phyloP scores from a whole-genome alignment of 768 basidiomycete genomes.

The Pisolithus microcarpus region DNA sequence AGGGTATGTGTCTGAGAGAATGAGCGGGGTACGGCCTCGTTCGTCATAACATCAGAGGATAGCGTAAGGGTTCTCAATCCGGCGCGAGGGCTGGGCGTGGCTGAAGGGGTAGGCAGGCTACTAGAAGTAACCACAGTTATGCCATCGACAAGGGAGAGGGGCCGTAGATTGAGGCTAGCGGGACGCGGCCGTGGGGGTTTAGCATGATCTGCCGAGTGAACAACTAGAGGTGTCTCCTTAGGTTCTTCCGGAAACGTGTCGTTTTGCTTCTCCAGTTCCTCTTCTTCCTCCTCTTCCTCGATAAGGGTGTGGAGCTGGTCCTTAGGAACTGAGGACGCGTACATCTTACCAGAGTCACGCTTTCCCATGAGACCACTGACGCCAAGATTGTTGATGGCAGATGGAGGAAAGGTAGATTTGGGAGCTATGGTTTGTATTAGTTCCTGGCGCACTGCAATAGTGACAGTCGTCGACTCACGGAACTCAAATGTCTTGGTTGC shows the following conservation, averaged over 20 bases:
- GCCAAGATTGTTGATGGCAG: conserved; percentile 34
- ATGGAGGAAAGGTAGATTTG: conserved; percentile 53
- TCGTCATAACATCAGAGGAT: conserved; percentile 13
- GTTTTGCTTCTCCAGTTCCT: conserved; percentile 31
- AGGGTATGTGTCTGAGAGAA: conserved; percentile 17
- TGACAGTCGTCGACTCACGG: conserved; percentile 39
- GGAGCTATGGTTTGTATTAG: conserved; percentile 35
- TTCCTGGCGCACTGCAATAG: background rate
- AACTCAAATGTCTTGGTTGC: conserved; percentile 57
- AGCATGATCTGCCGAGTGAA: conserved; percentile 23
- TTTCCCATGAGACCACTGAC: conserved; percentile 46
- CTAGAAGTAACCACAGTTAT: conserved; percentile 32
- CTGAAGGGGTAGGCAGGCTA: conserved; percentile 47
- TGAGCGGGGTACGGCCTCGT: conserved; percentile 5
- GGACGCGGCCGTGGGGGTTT: conserved; percentile 53
- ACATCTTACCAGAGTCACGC: conserved; percentile 73
- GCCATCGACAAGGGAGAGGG: conserved; percentile 61
- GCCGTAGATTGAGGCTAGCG: conserved; percentile 59
- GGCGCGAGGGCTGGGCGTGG: conserved; percentile 42
- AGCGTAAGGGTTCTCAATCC: conserved; percentile 50
- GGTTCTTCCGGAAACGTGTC: conserved; percentile 9
- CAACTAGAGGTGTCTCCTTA: conserved; percentile 18
- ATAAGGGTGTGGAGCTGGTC: conserved; percentile 74
- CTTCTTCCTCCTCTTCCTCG: conserved; percentile 85
- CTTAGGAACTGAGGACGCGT: conserved; percentile 55